Evolutionary conservation across 2,329 filamentous ascomycete species (phyloP).

Genomic region (Aspergillus sp.): DNA sequence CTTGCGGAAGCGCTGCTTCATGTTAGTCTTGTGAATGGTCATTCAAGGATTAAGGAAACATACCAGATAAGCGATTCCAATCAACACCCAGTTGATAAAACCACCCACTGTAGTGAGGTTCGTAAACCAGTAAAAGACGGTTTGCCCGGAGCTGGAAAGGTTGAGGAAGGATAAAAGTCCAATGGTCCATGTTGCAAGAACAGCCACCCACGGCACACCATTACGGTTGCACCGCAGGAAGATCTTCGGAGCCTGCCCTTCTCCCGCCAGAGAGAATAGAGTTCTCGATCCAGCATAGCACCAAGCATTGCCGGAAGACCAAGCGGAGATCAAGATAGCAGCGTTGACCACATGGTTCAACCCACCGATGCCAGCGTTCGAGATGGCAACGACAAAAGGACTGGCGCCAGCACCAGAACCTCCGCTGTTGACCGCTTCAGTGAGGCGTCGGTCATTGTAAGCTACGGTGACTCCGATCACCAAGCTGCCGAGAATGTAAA

Average conservation of each 20-base stretch:
- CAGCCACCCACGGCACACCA: constrained; percentile 59
- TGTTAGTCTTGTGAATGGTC: constrained; percentile 24
- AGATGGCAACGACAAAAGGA: constrained; percentile 18
- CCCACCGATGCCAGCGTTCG: constrained; percentile 14
- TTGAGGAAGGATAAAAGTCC: constrained; percentile 42
- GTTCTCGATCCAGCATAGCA: constrained; percentile 16
- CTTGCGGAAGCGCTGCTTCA: constrained; percentile 57
- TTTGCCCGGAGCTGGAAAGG: constrained; percentile 37
- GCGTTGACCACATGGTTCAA: constrained; percentile 19
- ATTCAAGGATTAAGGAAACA: constrained; percentile 38
- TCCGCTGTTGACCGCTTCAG: constrained; percentile 3
- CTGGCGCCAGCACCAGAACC: constrained; percentile 14
- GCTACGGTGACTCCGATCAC: constrained; percentile 15
- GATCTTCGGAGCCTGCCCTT: constrained; percentile 36
- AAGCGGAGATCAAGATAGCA: constrained; percentile 17
- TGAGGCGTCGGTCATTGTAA: constrained; percentile 11
- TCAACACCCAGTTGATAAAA: constrained; percentile 41
- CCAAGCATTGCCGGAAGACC: constrained; percentile 18
- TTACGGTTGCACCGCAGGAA: constrained; percentile 47
- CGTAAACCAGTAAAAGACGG: constrained; percentile 49
- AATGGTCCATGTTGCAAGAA: constrained; percentile 48
- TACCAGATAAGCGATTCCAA: constrained; percentile 52
- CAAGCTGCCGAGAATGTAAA: constrained; percentile 16
- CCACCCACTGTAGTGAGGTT: constrained; percentile 45
- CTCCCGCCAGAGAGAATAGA: constrained; percentile 23